Base-by-base conservation (phyloP, 176 grass and related monocot genomes). In the Aegilops longissima region DNA sequence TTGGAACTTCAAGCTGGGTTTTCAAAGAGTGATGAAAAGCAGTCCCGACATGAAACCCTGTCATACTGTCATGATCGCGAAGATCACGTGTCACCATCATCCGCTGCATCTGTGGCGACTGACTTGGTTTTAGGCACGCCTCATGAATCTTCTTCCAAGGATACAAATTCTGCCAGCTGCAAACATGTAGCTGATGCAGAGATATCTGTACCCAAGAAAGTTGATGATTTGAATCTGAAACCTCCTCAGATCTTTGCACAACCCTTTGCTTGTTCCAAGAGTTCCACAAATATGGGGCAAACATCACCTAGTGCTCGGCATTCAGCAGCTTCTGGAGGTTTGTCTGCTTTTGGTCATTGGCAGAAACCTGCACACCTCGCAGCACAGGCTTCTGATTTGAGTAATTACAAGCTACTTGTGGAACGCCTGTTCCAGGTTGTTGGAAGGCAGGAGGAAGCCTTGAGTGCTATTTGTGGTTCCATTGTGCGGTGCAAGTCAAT, bases 371-470 rank as follows among this genome's bases (percentile, higher is more conserved):
- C 88, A 84, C 52, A 80, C 30, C 54, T 66, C 17, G 25, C 64
- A n/a, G 25, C 68, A 86, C 92, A 88, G 72, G 85, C 54, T 24
- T 68, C 63, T 85, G 92, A 96, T 80, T 44, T 89, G 77, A 80
- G 85, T 44, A 83, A 92, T 88, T 96, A 96, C 83, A 99, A 99
- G 80, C 73, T 85, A 73, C 88, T 93, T 69, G 80, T 85, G 27
- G 83, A 86, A 76, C 72, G 13, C 74, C 64, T 99, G 76, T 87
- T 93, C 68, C 83, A 94, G 83, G 86, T 78, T 27, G 92, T 99
- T 84, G 97, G 92, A 29, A 87, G 92, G 80, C 97, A 99, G 76
- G 97, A 96, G 73, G 94, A 94, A 92, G 97, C 94, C 16, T 85
- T 91, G 49, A 88, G 89, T 63, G 70, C 81, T 80, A 91, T 99